phyloP scores from a whole-genome alignment of 1,284 basidiomycete genomes.

The Gomphus bonarii region DNA sequence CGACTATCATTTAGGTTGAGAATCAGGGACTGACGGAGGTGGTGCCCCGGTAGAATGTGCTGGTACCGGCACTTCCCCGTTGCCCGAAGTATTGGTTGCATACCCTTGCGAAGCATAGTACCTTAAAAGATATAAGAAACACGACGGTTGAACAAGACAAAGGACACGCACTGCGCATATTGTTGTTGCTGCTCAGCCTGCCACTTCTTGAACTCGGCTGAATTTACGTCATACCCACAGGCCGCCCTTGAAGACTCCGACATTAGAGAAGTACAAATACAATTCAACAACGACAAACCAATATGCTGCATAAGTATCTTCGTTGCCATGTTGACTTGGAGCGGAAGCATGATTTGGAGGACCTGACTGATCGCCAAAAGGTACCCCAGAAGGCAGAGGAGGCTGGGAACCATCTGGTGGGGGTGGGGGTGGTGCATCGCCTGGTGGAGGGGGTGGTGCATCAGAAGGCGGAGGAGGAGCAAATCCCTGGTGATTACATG shows the following conservation, averaged over 20 bases:
- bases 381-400: conserved; percentile 21
- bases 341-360: conserved; percentile 26
- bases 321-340: conserved; percentile 35
- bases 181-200: conserved; percentile 57
- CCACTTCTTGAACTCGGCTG: conserved; percentile 73
- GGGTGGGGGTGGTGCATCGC: conserved; percentile 43
- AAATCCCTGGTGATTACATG: conserved; percentile 37
- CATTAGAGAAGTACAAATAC: conserved; percentile 1
- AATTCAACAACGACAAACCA: conserved; percentile 32
- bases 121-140: conserved; percentile 3
- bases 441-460: conserved; percentile 49
- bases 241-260: conserved; percentile 47
- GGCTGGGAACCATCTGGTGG: conserved; percentile 32
- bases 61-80: conserved; percentile 10
- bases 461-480: conserved; percentile 40
- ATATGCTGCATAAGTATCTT: conserved; percentile 59
- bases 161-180: conserved; percentile 36
- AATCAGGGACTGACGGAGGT: conserved; percentile 11
- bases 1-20: not conserved
- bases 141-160: not conserved
- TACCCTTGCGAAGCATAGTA: conserved; percentile 44
- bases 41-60: conserved; percentile 7
- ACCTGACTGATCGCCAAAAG: conserved; percentile 7
- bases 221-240: conserved; percentile 85
- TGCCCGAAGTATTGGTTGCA: conserved; percentile 14